These are phyloP conservation scores for Volvox africanus DNA, from an alignment of 139 green algal genomes.

Conservation along the genomic window DNA sequence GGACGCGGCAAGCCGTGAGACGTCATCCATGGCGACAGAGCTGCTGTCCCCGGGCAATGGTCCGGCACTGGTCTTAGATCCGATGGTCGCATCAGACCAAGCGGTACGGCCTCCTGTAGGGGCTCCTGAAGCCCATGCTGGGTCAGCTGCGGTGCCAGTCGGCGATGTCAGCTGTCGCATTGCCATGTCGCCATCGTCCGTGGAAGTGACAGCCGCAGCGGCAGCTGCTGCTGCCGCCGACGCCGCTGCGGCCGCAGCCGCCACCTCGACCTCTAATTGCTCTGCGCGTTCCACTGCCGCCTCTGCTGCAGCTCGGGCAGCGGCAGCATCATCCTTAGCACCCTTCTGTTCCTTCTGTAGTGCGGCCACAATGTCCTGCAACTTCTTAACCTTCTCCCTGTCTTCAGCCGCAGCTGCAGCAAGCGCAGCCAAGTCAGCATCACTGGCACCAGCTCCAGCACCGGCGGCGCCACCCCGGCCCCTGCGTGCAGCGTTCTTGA, in stretches of 20 bases:
- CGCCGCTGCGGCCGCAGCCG: neutral
- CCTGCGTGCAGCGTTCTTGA: neutral
- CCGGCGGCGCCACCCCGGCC: neutral
- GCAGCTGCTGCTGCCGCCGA: neutral
- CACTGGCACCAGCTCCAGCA: neutral
- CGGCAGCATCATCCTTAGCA: neutral
- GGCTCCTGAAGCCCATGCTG: too few relatives aligned
- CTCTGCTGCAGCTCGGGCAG: neutral
- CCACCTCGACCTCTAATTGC: neutral
- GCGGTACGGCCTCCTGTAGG: too few relatives aligned
- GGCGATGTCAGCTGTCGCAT: too few relatives aligned
- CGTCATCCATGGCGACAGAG: neutral
- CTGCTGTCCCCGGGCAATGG: too few relatives aligned
- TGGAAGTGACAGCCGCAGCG: neutral
- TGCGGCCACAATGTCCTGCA: neutral
- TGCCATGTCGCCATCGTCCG: neutral
- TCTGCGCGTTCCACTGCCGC: neutral
- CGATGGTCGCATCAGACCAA: neutral
- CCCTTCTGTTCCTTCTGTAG: neutral
- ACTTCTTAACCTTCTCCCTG: neutral
- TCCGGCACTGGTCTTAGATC: neutral
- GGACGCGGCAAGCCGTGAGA: neutral
- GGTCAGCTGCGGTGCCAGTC: too few relatives aligned
- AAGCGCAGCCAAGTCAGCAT: neutral
- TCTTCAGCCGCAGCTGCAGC: neutral